Evolutionary conservation across 2,329 filamentous ascomycete species (phyloP).

Genomic region (Sporothrix phasma): DNA sequence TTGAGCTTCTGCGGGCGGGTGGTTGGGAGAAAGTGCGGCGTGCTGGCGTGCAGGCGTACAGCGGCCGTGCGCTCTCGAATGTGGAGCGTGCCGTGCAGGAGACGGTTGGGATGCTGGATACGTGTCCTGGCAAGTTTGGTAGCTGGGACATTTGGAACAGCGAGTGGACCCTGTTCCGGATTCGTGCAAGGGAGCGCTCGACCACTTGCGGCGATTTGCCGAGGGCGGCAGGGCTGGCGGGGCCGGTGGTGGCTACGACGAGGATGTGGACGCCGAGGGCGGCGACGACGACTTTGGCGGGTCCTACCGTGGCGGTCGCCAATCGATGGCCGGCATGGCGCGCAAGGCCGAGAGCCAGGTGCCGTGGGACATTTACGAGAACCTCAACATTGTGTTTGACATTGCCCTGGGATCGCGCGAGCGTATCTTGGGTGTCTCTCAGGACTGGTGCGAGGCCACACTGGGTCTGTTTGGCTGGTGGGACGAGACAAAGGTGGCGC

Average conservation of each 20-base stretch:
- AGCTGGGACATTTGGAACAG: slow-evolving; percentile 77
- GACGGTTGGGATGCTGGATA: slow-evolving; percentile 58
- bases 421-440: slow-evolving; percentile 64
- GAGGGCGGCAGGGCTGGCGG: slow-evolving; percentile 46
- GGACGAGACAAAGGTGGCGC: slow-evolving; percentile 47
- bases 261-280: slow-evolving; percentile 44
- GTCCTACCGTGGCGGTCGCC: slow-evolving; percentile 27
- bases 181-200: slow-evolving; percentile 56
- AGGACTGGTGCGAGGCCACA: slow-evolving; percentile 88
- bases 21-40: slow-evolving; percentile 70
- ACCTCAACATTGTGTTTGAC: slow-evolving; percentile 68
- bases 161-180: slow-evolving; percentile 78
- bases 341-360: slow-evolving; percentile 76
- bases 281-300: slow-evolving; percentile 24
- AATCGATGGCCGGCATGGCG: slow-evolving; percentile 54
- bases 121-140: slow-evolving; percentile 57
- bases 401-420: slow-evolving; percentile 67
- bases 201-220: slow-evolving; percentile 65
- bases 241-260: slow-evolving; percentile 38
- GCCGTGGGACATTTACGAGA: slow-evolving; percentile 84
- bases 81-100: slow-evolving; percentile 62
- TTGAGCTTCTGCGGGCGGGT: slow-evolving; percentile 60
- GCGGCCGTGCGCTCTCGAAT: slow-evolving; percentile 64
- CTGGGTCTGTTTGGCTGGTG: slow-evolving; percentile 83
- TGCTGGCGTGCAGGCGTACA: slow-evolving; percentile 58